Conservation (phyloP, 2,329 filamentous ascomycete species). For the Chaetomium sp. region DNA sequence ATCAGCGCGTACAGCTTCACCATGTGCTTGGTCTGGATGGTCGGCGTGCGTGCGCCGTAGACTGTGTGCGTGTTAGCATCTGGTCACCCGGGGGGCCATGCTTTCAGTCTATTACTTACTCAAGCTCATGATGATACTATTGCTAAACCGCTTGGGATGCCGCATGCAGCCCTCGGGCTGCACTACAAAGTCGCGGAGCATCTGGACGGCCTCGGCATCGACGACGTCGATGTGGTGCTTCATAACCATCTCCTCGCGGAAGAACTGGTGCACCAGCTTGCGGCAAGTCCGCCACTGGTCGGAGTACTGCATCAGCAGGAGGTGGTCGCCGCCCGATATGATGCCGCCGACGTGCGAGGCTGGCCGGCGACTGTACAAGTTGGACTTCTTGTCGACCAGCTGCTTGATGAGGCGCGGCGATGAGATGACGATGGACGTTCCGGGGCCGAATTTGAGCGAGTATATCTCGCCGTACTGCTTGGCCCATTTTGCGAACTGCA, state of each 20-base stretch:
- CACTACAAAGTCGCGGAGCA: background rate
- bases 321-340: conserved; percentile 7
- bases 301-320: conserved; percentile 6
- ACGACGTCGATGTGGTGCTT: background rate
- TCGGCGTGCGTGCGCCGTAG: background rate
- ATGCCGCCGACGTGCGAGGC: conserved; percentile 1
- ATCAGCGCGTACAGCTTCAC: conserved; percentile 6
- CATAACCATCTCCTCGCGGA: conserved; percentile 3
- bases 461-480: conserved; percentile 11
- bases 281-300: conserved; percentile 4
- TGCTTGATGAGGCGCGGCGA: conserved; percentile 9
- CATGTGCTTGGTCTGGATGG: conserved; percentile 11
- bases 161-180: background rate
- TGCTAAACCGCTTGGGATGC: background rate
- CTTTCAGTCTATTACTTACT: background rate
- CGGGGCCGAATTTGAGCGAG: conserved; percentile 5
- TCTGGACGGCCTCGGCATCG: background rate
- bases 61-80: background rate
- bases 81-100: background rate
- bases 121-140: background rate
- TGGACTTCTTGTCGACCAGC: conserved; percentile 15
- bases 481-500: conserved; percentile 6
- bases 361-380: conserved; percentile 4
- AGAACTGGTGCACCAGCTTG: conserved; percentile 12
- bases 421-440: conserved; percentile 4